Conservation (phyloP, 768 basidiomycete species). For the Hemileccinum rubropunctum region DNA sequence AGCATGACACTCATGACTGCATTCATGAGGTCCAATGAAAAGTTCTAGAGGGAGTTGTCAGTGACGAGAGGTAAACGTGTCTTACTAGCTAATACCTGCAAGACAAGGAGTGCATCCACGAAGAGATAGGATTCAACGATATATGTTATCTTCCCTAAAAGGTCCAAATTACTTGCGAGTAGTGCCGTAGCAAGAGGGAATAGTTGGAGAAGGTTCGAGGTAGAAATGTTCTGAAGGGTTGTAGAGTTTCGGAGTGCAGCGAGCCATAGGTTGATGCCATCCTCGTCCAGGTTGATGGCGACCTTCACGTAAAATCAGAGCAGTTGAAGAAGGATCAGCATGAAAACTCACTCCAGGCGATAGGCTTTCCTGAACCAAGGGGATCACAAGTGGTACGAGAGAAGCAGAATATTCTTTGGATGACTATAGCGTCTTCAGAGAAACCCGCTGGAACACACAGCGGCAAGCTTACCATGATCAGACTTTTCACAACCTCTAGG, state of each 20-base stretch:
- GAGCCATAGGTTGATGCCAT: conserved; percentile 75
- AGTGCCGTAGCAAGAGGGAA: conserved; percentile 62
- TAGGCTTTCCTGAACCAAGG: conserved; percentile 65
- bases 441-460: background rate
- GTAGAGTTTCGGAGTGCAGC: conserved; percentile 64
- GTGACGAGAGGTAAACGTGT: background rate
- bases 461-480: conserved; percentile 54
- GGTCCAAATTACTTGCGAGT: conserved; percentile 66
- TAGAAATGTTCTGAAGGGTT: conserved; percentile 45
- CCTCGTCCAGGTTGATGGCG: conserved; percentile 70
- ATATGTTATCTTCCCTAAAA: conserved; percentile 62
- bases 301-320: conserved; percentile 41
- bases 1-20: conserved; percentile 53
- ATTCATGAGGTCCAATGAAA: conserved; percentile 54
- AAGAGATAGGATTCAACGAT: conserved; percentile 79
- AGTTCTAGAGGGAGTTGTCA: conserved; percentile 38
- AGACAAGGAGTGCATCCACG: conserved; percentile 57
- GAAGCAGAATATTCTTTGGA: conserved; percentile 58
- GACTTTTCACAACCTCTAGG: conserved; percentile 63
- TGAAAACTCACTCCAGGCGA: conserved; percentile 46
- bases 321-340: background rate
- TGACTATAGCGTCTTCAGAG: conserved; percentile 44
- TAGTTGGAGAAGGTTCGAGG: conserved; percentile 57
- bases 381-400: conserved; percentile 54
- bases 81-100: conserved; percentile 49